Evolutionary conservation across 2,329 filamentous ascomycete species (phyloP), one percentile per base, ranked within the genome.

Genomic region (Calonectria crousiana): DNA sequence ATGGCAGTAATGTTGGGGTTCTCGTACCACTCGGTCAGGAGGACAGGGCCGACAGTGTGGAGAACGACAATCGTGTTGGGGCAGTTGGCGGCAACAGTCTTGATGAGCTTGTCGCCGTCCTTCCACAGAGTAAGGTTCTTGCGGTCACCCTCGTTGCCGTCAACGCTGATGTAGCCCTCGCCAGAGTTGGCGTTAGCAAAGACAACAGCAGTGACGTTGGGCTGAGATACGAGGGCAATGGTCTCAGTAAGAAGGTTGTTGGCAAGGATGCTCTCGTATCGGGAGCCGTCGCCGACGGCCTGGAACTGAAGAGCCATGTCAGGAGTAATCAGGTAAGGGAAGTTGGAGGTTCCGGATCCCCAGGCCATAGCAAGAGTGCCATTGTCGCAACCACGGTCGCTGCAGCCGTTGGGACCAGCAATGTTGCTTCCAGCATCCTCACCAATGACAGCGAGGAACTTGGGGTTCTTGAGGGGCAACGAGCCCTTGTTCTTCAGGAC

Each of bases 61-160:
- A 98, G 93, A 72, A 98, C 92, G 20, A 98, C 95, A 74, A 98
- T 93, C 16, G 95, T 98, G 89, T 98, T 98, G 86, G 93, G 92
- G 88, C 93, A 96, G 75, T 92, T 83, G 10, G 92, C 89, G 0
- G 95, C 92, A 14, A 98, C 95, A 62, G 94, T 95, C 84, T 94
- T 90, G 85, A 98, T 94, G 70, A 98, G 86, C 0, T 90, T 89
- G 68, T 98, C 95, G 51, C 95, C 96, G 73, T 92, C 90, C 74
- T 93, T 89, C 96, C 96, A 98, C 0, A 98, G 88, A 0, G 95
- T 98, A 47, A 99, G 88, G 85, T 99, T 98, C 81, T 96, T 95
- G 68, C 97, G 93, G 84, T 98, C 96, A 72, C 97, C 97, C 73
- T 89, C 87, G 83, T 98, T 98, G 69, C 92, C 93, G 76, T 96